These are phyloP conservation scores for Petunia axillaris DNA, from an alignment of 257 asterid species.

Conservation along the genomic window DNA sequence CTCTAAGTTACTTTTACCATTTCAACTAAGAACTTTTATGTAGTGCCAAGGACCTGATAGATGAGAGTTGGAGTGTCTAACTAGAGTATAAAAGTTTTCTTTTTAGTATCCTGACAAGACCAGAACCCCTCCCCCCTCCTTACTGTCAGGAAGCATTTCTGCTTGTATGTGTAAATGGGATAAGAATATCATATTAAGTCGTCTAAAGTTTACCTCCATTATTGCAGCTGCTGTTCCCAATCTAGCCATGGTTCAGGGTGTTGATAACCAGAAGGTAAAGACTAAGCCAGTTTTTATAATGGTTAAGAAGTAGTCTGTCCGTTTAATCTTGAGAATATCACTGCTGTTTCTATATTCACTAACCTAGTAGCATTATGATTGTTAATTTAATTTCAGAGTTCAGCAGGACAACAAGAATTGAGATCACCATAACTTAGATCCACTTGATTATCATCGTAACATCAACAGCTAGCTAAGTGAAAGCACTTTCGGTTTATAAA, in stretches of 20 bases:
- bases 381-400: background rate
- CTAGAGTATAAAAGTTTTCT: background rate
- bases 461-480: background rate
- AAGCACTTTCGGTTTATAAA: background rate
- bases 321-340: background rate
- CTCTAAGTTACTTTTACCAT: background rate
- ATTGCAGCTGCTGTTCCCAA: slow-evolving; percentile 79
- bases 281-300: background rate
- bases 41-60: slow-evolving; percentile 15
- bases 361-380: background rate
- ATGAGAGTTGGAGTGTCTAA: background rate
- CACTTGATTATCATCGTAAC: background rate
- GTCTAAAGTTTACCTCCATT: slow-evolving; percentile 25
- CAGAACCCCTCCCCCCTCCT: background rate
- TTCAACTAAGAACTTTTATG: background rate
- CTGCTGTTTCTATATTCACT: background rate
- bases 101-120: background rate
- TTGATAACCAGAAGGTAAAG: slow-evolving; percentile 76
- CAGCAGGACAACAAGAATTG: background rate
- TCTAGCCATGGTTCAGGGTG: slow-evolving; percentile 76
- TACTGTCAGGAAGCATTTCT: background rate
- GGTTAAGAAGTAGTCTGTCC: background rate
- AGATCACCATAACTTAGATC: background rate
- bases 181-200: background rate
- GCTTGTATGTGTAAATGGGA: slow-evolving; percentile 6